A percentile compares a stretch with the other conserved stretches of the same genome.
Evolutionary conservation across 257 asterid genomes (phyloP).

Genomic region (Eucommia ulmoides): DNA sequence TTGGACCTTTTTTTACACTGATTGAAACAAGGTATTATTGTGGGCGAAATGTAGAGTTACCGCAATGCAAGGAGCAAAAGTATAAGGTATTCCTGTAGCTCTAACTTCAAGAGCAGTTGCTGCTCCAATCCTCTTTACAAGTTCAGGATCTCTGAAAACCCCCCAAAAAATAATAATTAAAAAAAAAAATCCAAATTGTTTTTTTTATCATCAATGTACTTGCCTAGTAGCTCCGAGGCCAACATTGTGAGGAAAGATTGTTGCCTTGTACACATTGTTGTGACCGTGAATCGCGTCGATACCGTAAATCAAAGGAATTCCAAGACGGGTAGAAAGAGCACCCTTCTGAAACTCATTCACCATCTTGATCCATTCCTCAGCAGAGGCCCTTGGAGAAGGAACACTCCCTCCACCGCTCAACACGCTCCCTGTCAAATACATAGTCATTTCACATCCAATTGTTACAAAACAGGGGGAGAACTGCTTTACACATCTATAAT

Average conservation of each 20-base stretch:
- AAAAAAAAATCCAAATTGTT: too few species aligned
- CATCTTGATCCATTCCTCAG: constrained; percentile 38
- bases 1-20: constrained; percentile 4
- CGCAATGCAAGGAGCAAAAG: constrained; percentile 53
- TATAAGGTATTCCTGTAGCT: constrained; percentile 58
- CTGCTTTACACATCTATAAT: too few species aligned
- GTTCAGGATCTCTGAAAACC: constrained; percentile 49
- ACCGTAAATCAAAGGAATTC: constrained; percentile 43
- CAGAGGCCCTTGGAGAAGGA: constrained; percentile 27
- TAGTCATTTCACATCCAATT: background rate
- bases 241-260: constrained; percentile 51
- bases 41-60: constrained; percentile 36
- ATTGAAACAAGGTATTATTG: constrained; percentile 20
- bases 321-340: constrained; percentile 43
- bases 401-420: constrained; percentile 47
- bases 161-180: too few species aligned
- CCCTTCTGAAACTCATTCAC: constrained; percentile 37
- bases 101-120: constrained; percentile 70
- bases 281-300: constrained; percentile 48
- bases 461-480: background rate
- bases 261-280: constrained; percentile 36
- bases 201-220: too few species aligned
- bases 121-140: constrained; percentile 52
- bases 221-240: constrained; percentile 56
- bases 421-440: constrained; percentile 48